Evolutionary conservation across 2,329 filamentous ascomycete species (phyloP), one percentile per base, ranked within the genome.

Genomic region (Microdochium nivale): DNA sequence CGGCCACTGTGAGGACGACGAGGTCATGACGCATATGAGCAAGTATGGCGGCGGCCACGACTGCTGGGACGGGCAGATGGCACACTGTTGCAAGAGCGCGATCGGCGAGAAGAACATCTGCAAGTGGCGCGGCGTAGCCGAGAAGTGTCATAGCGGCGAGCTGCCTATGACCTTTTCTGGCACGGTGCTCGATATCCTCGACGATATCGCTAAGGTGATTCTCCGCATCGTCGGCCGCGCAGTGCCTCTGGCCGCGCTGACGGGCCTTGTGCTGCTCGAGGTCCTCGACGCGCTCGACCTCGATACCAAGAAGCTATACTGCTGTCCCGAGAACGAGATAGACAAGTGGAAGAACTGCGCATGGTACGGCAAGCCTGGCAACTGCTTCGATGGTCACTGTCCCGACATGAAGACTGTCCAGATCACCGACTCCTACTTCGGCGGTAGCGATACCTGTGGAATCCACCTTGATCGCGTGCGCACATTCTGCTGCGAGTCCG

Each of bases 291-390:
- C 32, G 30, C 11, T 50, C n/a, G 54, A 60, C 52, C 48, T 59
- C 21, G 56, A 55, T 25, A 21, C 54, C 10, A 44, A 52, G 33
- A 61, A 62, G 53, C 49, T 54, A 14, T 66, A 59, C 52, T 67
- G 62, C 54, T 66, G 63, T 47, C 58, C 60, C 1, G 47, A 57
- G 23, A 56, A 62, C 27, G 59, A 66, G 8, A 40, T 54, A 11
- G 52, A 59, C 11, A 51, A 59, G 13, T 68, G 58, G 60, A 60
- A 60, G 48, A 65, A 67, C 56, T 70, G 65, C 55, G 49, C 53
- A n/a, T 70, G 65, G 67, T 57, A 66, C 25, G 67, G 67, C 19
- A 55, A 69, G 48, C 58, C 61, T 1, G 64, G 62, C 10, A 62
- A 50, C 49, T 70, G 64, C 53, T 66, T 62, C 52, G 64, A 69